Base-by-base conservation (phyloP, 345 rosid species). In the Lumnitzera littorea region DNA sequence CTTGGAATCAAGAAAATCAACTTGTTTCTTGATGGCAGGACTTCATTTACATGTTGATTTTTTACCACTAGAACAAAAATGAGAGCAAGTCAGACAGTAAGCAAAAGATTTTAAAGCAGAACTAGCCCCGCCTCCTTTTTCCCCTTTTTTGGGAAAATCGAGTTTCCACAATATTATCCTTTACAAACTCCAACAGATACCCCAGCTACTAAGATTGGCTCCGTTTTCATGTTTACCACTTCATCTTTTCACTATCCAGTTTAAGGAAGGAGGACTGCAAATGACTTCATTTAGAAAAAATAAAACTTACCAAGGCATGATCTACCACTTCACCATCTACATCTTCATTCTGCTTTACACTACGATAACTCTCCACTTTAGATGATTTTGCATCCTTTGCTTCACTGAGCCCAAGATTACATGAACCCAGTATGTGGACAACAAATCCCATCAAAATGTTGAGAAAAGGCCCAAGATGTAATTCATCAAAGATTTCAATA, bases 401-500 rank as follows among this genome's bases (percentile, higher is more conserved):
- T 70, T 46, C 69, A 59, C 72, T 76, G 57, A 80, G 67, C 72
- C 74, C 64, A 63, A 62, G 70, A 69, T 78, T 67, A 62, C 77
- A 82, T 71, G 87, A 83, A 43, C 64, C 67, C 77, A 94, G 51
- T 50, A 94, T 72, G 64, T 84, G 87, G 53, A 83, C 88, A 75
- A 86, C 91, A 77, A 83, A 86, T 61, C 96, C 97, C 89, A 88
- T 86, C 64, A 94, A 63, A 52, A 90, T 75, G 73, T 83, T 76
- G 68, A 94, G 79, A 72, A 84, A 90, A 60, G 99, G 95, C 66
- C 67, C 68, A 72, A 84, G 50, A 67, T 67, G 96, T 29, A 71
- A 57, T 70, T 84, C 90, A 79, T 84, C 97, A 80, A 94, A 88
- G 72, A 81, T 84, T 63, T 70, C 81, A 62, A 94, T 78, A 68